Percentiles rank a stretch among this genome's conserved stretches.
phyloP scores from a whole-genome alignment of 1,139 yeast genomes.

The Saccharomycopsis hybrid region DNA sequence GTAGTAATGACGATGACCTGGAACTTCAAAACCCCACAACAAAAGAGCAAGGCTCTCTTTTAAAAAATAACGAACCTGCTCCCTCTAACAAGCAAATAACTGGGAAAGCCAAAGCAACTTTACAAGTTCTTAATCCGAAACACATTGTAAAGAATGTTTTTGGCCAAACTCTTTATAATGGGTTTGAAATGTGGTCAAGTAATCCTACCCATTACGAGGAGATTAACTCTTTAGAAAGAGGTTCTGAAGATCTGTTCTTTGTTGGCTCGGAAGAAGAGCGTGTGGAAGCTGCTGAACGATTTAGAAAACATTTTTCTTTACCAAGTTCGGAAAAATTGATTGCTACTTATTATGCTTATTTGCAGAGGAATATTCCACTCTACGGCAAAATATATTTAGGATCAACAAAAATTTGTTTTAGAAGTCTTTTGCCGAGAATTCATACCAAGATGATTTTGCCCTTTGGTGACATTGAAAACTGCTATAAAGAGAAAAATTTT shows the following conservation, averaged over 20 bases:
- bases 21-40: neutral
- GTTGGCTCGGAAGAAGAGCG: conserved; percentile 42
- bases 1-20: conserved; percentile 2
- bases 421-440: conserved; percentile 75
- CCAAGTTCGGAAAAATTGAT: conserved; percentile 44
- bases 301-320: conserved; percentile 60
- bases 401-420: conserved; percentile 58
- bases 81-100: neutral
- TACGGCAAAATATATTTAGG: conserved; percentile 82
- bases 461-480: conserved; percentile 59
- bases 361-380: conserved; percentile 65
- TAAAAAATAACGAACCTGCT: neutral
- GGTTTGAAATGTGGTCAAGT: conserved; percentile 50
- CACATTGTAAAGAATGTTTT: conserved; percentile 20
- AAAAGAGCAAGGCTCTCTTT: neutral
- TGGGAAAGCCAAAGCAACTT: neutral
- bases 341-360: conserved; percentile 67
- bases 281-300: conserved; percentile 44
- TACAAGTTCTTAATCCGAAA: conserved; percentile 23
- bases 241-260: conserved; percentile 39
- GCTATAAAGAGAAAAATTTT: conserved; percentile 59
- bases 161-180: conserved; percentile 12
- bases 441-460: conserved; percentile 84
- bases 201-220: conserved; percentile 56
- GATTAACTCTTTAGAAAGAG: conserved; percentile 28